Conservation (phyloP, 1,284 basidiomycete species). For the Paramarasmius palmivorus region DNA sequence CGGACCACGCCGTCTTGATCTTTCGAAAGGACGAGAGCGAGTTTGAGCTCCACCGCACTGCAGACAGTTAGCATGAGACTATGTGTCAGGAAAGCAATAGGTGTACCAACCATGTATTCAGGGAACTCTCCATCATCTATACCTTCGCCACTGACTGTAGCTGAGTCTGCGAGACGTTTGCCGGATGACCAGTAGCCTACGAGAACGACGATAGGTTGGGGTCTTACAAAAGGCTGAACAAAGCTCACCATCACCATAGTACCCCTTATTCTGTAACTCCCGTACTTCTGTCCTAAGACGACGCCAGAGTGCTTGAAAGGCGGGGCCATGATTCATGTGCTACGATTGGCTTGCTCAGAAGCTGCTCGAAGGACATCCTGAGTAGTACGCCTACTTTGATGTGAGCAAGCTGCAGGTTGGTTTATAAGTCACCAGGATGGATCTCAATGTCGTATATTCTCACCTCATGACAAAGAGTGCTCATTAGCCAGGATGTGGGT, state of each 20-base stretch:
- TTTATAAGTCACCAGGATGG: not conserved
- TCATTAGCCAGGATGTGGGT: constrained; percentile 68
- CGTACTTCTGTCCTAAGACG: constrained; percentile 64
- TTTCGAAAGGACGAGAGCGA: constrained; percentile 45
- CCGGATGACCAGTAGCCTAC: constrained; percentile 82
- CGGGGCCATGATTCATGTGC: constrained; percentile 78
- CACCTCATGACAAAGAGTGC: constrained; percentile 83
- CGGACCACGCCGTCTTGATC: constrained; percentile 30
- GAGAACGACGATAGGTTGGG: constrained; percentile 4
- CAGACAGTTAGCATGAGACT: constrained; percentile 6
- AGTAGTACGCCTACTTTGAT: constrained; percentile 54
- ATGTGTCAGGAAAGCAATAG: constrained; percentile 4
- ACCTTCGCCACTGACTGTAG: constrained; percentile 49
- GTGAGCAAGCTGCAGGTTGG: constrained; percentile 60
- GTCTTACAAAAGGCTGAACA: constrained; percentile 3
- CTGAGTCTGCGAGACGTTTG: constrained; percentile 63
- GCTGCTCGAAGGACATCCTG: not conserved
- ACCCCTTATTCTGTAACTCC: constrained; percentile 67
- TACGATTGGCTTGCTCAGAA: constrained; percentile 25
- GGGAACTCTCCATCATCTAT: constrained; percentile 60
- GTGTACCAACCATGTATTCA: constrained; percentile 65
- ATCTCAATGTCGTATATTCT: constrained; percentile 18
- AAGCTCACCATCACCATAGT: constrained; percentile 73
- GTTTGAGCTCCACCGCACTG: constrained; percentile 82
- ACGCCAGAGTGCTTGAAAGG: constrained; percentile 72